A percentile compares a stretch with the other conserved stretches of the same genome.
Conservation (phyloP, 2,329 filamentous ascomycete species). For the Metarhizium brunneum region DNA sequence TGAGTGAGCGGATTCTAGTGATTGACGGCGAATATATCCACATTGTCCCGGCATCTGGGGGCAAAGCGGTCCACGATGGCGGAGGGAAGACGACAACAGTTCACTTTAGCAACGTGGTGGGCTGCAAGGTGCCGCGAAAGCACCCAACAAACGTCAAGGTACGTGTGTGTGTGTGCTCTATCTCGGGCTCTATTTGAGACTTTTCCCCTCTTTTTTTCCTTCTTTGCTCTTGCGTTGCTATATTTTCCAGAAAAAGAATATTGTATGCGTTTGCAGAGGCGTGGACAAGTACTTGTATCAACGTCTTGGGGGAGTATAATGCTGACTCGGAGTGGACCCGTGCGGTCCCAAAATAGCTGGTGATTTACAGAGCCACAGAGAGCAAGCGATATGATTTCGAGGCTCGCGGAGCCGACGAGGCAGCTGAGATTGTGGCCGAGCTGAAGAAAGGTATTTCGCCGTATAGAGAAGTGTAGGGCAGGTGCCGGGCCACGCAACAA, state of each 20-base stretch:
- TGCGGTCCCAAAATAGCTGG: constrained; percentile 33
- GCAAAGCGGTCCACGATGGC: constrained; percentile 55
- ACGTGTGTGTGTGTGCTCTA: constrained; percentile 13
- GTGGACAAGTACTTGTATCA: not conserved
- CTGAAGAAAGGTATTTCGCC: constrained; percentile 67
- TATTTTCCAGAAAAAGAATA: not conserved
- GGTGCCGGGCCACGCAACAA: no score
- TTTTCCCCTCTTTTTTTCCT: no score
- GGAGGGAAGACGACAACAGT: constrained; percentile 69
- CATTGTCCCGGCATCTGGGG: constrained; percentile 63
- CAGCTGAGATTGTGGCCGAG: constrained; percentile 69
- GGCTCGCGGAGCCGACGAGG: constrained; percentile 61
- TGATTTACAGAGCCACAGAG: constrained; percentile 68
- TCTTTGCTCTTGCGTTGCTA: no score
- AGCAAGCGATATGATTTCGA: constrained; percentile 81
- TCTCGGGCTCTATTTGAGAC: no score
- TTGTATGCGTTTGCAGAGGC: not conserved
- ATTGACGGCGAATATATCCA: constrained; percentile 84
- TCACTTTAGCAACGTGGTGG: constrained; percentile 73
- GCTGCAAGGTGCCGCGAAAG: constrained; percentile 70
- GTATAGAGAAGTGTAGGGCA: constrained; percentile 40
- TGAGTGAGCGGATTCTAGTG: constrained; percentile 66
- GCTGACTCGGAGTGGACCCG: not conserved
- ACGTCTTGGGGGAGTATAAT: not conserved
- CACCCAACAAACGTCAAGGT: constrained; percentile 77